Evolutionary conservation across 2,329 filamentous ascomycete genomes (phyloP), one percentile per base, ranked within the genome.

Genomic region (Tolypocladium tundrense): DNA sequence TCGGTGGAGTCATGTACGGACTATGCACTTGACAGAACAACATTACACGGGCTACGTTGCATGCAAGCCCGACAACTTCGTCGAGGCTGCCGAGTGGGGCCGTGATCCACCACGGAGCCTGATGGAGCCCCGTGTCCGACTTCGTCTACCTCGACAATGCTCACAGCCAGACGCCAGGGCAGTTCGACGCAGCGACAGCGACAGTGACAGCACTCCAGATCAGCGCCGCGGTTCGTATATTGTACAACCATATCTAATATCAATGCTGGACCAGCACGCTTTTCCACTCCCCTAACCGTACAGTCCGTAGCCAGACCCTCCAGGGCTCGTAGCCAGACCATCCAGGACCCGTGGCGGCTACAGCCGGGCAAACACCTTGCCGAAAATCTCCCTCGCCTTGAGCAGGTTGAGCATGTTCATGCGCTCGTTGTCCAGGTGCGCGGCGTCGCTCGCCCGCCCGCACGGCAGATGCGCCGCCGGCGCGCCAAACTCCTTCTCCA

Each of bases 351-450:
- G 8, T 33, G 6, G 31, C 7, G 39, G n/a, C 21, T 69, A 83
- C 57, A 94, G 69, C 62, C 86, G 83, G 63, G 79, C 77, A 75
- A 99, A 99, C 7, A 97, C 90, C 68, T 84, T 83, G 61, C 86
- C 87, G 65, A 99, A 94, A 60, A 99, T 96, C 72, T 94, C 91
- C 62, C 92, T 84, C 62, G 91, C 94, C 75, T 96, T 97, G 60
- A 91, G 84, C 65, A 99, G 69, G 72, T 99, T 99, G 65, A 89
- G 76, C 58, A 99, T 77, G 56, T 94, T 80, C 71, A 99, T 77
- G n/a, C 94, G 77, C 79, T 99, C 94, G 67, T 99, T 97, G 68
- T 96, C 90, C 72, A 99, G 74, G 81, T 99, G 94, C 21, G 93
- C 94, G 55, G 87, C 87, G 68, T 99, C 94, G 65, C 90, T 97